Conservation (phyloP, 2,329 filamentous ascomycete species). For the Beauveria medogensis region DNA sequence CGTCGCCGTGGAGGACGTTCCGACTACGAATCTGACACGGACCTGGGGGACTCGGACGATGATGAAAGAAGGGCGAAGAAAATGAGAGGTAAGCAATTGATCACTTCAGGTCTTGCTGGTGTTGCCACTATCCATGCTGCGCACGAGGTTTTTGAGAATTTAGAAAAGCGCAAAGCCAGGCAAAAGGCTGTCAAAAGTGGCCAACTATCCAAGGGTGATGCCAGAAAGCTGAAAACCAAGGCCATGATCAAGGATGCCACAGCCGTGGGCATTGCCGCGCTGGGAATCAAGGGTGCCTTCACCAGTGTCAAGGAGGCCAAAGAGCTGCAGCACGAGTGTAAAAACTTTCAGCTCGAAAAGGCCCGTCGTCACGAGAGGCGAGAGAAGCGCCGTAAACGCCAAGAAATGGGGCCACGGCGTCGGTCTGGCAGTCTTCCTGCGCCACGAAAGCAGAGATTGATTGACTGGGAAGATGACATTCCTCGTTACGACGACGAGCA, state of each 20-base stretch:
- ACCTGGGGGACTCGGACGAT: slow-evolving; percentile 50
- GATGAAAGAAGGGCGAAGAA: slow-evolving; percentile 47
- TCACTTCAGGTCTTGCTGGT: slow-evolving; percentile 48
- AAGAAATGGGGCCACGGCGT: slow-evolving; percentile 27
- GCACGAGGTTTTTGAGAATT: slow-evolving; percentile 49
- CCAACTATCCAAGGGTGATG: slow-evolving; percentile 40
- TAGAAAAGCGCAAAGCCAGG: slow-evolving; percentile 47
- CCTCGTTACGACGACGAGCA: slow-evolving; percentile 39
- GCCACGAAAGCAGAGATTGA: slow-evolving; percentile 29
- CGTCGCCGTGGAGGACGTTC: slow-evolving; percentile 23
- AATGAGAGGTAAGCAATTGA: slow-evolving; percentile 54
- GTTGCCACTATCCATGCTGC: slow-evolving; percentile 54
- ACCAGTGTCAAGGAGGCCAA: slow-evolving; percentile 48
- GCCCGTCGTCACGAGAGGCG: slow-evolving; percentile 41
- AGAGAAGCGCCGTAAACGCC: slow-evolving; percentile 17
- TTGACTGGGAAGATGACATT: slow-evolving; percentile 31
- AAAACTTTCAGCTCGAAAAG: slow-evolving; percentile 42
- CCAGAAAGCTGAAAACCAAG: slow-evolving; percentile 49
- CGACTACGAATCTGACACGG: slow-evolving; percentile 43
- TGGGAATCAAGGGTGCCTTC: slow-evolving; percentile 50
- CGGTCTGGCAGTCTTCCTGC: slow-evolving; percentile 38
- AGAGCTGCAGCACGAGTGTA: slow-evolving; percentile 40
- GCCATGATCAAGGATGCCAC: slow-evolving; percentile 50
- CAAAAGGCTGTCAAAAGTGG: slow-evolving; percentile 47
- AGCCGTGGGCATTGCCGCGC: slow-evolving; percentile 48